These are phyloP conservation scores for Boletus semigastroideus DNA, from an alignment of 1,284 basidiomycete species.

Conservation along the genomic window DNA sequence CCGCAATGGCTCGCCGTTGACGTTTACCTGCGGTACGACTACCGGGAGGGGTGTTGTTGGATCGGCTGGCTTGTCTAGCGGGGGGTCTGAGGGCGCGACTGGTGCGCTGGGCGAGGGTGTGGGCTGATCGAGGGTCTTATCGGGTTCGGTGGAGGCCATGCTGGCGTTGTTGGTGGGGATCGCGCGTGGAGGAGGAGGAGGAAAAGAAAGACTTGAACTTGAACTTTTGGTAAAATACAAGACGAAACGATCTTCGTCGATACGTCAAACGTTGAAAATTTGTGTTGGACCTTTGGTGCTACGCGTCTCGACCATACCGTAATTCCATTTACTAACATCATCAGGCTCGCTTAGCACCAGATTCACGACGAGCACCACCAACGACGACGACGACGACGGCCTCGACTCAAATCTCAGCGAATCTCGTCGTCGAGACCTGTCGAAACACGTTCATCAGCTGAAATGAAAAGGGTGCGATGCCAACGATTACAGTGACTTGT, in stretches of 20 bases:
- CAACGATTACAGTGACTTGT: slow-evolving; percentile 21
- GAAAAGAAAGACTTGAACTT: neutral
- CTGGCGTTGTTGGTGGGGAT: slow-evolving; percentile 11
- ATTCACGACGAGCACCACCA: too few species aligned
- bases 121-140: slow-evolving; percentile 29
- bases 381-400: too few species aligned
- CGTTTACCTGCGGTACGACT: slow-evolving; percentile 35
- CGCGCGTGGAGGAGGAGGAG: slow-evolving; percentile 8
- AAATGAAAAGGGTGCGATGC: slow-evolving; percentile 31
- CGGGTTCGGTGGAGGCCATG: slow-evolving; percentile 26
- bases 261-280: slow-evolving; percentile 27
- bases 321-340: slow-evolving; percentile 32
- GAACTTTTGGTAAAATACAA: slow-evolving; percentile 25
- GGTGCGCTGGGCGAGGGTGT: slow-evolving; percentile 3
- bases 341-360: slow-evolving; percentile 12
- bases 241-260: slow-evolving; percentile 6
- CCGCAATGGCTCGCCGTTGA: slow-evolving; percentile 32
- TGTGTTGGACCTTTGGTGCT: slow-evolving; percentile 5
- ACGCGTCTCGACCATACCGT: slow-evolving; percentile 15
- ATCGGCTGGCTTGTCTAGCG: slow-evolving; percentile 6
- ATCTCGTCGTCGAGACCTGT: slow-evolving; percentile 3
- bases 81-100: slow-evolving; percentile 5
- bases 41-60: slow-evolving; percentile 12
- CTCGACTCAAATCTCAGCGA: neutral
- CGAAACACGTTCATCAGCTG: slow-evolving; percentile 8